phyloP scores from a whole-genome alignment of 208 protist genomes.

The Crithidia brevicula region DNA sequence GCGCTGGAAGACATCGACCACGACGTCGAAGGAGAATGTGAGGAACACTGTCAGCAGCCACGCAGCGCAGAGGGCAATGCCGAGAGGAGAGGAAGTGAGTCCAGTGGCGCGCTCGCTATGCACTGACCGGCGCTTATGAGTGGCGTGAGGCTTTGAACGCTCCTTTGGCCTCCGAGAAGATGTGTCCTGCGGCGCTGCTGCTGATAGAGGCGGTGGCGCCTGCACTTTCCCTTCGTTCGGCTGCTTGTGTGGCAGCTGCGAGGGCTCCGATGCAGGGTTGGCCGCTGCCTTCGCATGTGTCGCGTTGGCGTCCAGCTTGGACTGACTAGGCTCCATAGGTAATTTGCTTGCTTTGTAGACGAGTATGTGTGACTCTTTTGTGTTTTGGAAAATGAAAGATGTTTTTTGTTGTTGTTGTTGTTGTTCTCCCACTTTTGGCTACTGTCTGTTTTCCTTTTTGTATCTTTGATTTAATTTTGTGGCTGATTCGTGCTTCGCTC shows the following conservation, averaged over 20 bases:
- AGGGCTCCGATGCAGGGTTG: neutral
- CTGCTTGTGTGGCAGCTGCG: neutral
- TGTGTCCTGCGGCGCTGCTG: neutral
- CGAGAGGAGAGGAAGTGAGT: slow-evolving; percentile 24
- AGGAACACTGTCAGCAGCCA: slow-evolving; percentile 47
- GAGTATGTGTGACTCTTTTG: no score
- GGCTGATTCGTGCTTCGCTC: no score
- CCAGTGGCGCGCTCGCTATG: neutral
- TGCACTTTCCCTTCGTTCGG: neutral
- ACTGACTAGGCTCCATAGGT: no score
- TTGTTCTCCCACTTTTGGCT: no score
- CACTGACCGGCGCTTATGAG: neutral
- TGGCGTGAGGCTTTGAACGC: neutral
- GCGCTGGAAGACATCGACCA: slow-evolving; percentile 75
- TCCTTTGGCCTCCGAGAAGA: neutral
- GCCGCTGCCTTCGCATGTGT: neutral
- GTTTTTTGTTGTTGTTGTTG: no score
- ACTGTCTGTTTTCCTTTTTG: no score
- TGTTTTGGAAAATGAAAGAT: no score
- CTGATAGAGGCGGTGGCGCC: neutral
- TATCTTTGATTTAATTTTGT: no score
- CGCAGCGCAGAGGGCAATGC: slow-evolving; percentile 45
- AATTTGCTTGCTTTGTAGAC: no score
- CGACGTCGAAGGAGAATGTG: slow-evolving; percentile 53
- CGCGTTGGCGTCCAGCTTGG: neutral